A percentile compares a stretch with the other conserved stretches of the same genome.
Evolutionary conservation across 2,329 filamentous ascomycete species (phyloP).

Genomic region (Trichoderma citrinoviride): DNA sequence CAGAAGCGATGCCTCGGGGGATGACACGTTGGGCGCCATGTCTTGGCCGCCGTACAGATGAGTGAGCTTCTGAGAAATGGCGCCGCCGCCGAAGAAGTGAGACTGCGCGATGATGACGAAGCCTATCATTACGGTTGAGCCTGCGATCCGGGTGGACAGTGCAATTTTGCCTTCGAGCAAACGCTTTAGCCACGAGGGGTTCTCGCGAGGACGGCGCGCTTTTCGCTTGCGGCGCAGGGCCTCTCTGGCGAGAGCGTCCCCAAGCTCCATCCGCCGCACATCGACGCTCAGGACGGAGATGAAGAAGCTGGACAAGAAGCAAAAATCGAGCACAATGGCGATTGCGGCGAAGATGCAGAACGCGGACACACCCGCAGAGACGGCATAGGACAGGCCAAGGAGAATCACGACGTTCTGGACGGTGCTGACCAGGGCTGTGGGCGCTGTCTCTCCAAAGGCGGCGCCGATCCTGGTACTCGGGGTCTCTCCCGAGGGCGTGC

Average conservation of each 20-base stretch:
- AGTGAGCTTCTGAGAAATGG: constrained; percentile 35
- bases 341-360: constrained; percentile 76
- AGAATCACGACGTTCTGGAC: constrained; percentile 67
- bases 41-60: constrained; percentile 27
- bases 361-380: constrained; percentile 67
- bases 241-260: constrained; percentile 64
- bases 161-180: constrained; percentile 63
- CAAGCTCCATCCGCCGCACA: constrained; percentile 71
- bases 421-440: constrained; percentile 65
- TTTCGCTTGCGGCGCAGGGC: constrained; percentile 42
- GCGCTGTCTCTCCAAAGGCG: constrained; percentile 70
- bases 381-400: constrained; percentile 61
- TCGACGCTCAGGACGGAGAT: constrained; percentile 76
- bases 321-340: constrained; percentile 72
- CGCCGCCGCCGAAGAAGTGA: constrained; percentile 69
- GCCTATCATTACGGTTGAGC: constrained; percentile 68
- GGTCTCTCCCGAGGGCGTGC: constrained; percentile 65
- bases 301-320: constrained; percentile 78
- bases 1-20: constrained; percentile 42
- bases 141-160: constrained; percentile 70
- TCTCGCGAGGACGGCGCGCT: constrained; percentile 27
- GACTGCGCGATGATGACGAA: constrained; percentile 73
- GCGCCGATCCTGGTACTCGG: constrained; percentile 69
- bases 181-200: constrained; percentile 54
- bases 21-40: constrained; percentile 29